Percentiles rank a stretch among this genome's conserved stretches.
phyloP scores from a whole-genome alignment of 148 eudicot genomes.

The Agrostemma githago region DNA sequence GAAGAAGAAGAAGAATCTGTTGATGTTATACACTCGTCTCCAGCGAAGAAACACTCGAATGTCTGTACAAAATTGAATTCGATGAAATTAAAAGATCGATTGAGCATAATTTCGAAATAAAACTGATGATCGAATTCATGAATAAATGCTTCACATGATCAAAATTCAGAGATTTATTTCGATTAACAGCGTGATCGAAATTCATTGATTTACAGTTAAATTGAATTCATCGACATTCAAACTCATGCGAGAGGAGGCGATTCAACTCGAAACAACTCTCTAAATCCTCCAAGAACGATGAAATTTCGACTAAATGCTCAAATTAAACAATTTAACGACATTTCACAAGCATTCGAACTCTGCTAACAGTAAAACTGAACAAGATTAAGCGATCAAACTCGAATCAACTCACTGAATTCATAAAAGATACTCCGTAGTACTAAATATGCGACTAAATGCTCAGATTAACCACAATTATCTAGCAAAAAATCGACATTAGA shows the following conservation, averaged over 20 bases:
- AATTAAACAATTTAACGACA: background rate
- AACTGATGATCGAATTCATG: background rate
- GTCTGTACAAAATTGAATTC: constrained; percentile 24
- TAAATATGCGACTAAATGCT: background rate
- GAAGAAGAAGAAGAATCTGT: constrained; percentile 38
- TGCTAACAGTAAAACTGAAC: background rate
- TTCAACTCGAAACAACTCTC: background rate
- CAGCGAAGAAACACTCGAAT: constrained; percentile 16
- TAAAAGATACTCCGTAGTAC: background rate
- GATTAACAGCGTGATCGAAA: background rate
- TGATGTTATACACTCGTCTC: constrained; percentile 17
- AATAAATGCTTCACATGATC: background rate
- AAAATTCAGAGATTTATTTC: too few species aligned
- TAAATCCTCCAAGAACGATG: background rate
- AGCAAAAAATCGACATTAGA: background rate
- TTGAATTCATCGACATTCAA: background rate
- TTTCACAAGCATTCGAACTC: background rate
- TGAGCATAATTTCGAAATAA: background rate
- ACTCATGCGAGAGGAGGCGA: background rate
- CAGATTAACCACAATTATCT: background rate
- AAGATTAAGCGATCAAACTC: background rate
- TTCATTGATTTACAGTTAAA: background rate
- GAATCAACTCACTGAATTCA: background rate
- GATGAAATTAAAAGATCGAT: background rate
- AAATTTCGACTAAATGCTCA: background rate